Evolutionary conservation across 805 yeast genomes (phyloP), one percentile per base, ranked within the genome.

Genomic region (Cyberlindnera mycetangii): DNA sequence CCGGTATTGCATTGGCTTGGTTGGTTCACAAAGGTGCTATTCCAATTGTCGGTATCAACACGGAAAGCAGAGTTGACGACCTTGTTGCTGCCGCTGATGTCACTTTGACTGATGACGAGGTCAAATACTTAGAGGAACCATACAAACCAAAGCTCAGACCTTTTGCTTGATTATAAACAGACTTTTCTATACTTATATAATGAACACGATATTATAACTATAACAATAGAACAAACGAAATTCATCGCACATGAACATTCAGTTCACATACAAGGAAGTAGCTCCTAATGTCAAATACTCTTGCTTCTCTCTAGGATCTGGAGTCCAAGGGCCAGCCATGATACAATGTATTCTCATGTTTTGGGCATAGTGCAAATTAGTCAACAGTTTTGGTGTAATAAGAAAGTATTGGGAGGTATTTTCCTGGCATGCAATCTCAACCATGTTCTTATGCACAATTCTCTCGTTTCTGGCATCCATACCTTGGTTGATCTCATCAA

Each of bases 401-500:
- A 93, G 71, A 59, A 93, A 89, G 61, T 89, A 92, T 59, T 93
- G 99, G 3, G 95, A 80, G 0, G 76, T 63, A 50, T 73, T 54
- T 48, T 75, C 70, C 4, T 68, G 66, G 59, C 96, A 87, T 0
- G 97, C 92, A 1, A 97, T 89, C 44, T 85, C 81, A 1, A 92
- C 96, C 74, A 93, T 81, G 50, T 87, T 78, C 50, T 78, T 76
- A 61, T 92, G 97, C 3, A 93, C 90, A 67, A 79, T 73, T 50
- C 90, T 78, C 64, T 93, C 99, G 59, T 93, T 93, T 48, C 78
- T 78, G 11, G 95, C 85, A 67, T 93, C 99, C 98, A 93, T 90
- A 53, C 99, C 99, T 68, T 93, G 99, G 62, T 93, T 93, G 50
- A 93, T 95, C 70, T 93, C 99, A 66, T 93, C 99, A 7, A 93